Evolutionary conservation across 768 basidiomycete genomes (phyloP).

Genomic region (Termitomyces sp.): DNA sequence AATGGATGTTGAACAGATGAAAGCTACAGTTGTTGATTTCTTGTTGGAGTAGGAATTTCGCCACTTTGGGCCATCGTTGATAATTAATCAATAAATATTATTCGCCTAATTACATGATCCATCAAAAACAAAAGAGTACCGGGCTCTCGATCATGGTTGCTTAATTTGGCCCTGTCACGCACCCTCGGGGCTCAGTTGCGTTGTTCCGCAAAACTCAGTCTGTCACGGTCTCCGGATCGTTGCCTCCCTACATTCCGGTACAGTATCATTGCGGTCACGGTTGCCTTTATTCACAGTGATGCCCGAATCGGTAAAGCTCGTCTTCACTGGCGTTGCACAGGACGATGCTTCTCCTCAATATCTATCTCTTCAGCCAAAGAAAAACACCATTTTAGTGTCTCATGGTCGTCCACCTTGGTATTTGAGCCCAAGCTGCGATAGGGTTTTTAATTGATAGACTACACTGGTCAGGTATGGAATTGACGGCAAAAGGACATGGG

Average conservation of each 20-base stretch:
- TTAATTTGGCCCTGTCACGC: no score
- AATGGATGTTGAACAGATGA: conserved; percentile 26
- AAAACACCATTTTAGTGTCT: conserved; percentile 76
- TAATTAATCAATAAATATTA: background rate
- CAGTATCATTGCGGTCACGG: background rate
- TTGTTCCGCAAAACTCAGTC: no score
- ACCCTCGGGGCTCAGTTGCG: no score
- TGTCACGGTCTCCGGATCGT: no score
- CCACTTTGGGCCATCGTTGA: background rate
- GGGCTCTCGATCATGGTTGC: no score
- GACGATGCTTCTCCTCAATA: conserved; percentile 8
- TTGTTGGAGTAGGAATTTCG: conserved; percentile 22
- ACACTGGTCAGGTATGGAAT: conserved; percentile 59
- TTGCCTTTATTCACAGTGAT: conserved; percentile 11
- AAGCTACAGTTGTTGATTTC: conserved; percentile 32
- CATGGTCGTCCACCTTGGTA: conserved; percentile 87
- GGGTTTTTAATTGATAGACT: conserved; percentile 6
- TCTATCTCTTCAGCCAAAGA: conserved; percentile 38
- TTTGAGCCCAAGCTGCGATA: background rate
- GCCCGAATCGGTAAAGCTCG: conserved; percentile 15
- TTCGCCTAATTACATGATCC: conserved; percentile 7
- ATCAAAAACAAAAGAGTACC: no score
- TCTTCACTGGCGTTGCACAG: conserved; percentile 8
- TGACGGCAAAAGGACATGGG: conserved; percentile 60
- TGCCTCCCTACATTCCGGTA: no score